Percentiles rank a stretch among this genome's conserved stretches.
Conservation (phyloP, 306 rosid species). For the Quercus gilva region DNA sequence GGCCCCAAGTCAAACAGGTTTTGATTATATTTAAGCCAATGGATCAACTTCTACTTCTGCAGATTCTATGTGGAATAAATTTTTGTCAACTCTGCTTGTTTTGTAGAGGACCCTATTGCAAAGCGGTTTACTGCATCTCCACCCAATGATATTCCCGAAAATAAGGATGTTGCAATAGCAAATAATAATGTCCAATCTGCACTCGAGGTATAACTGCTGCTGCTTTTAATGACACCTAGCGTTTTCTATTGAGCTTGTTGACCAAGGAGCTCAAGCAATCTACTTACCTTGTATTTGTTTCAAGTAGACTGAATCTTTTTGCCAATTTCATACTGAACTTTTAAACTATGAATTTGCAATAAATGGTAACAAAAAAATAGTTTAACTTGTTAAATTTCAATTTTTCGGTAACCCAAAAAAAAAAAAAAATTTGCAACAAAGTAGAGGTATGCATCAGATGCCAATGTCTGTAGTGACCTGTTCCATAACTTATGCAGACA, state of each 20-base stretch:
- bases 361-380: neutral
- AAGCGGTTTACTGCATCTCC: slow-evolving; percentile 61
- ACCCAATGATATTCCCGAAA: slow-evolving; percentile 55
- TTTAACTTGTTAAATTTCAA: too few relatives aligned
- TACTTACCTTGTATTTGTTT: neutral
- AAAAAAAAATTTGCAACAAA: neutral
- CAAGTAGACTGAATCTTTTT: neutral
- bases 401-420: too few relatives aligned
- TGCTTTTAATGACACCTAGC: slow-evolving; percentile 5
- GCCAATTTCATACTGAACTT: neutral
- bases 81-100: slow-evolving; percentile 23
- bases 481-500: neutral
- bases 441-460: neutral
- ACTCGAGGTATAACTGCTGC: slow-evolving; percentile 46
- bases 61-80: neutral
- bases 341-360: neutral
- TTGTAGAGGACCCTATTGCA: slow-evolving; percentile 79
- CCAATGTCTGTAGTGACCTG: neutral
- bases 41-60: neutral
- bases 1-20: neutral
- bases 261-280: neutral
- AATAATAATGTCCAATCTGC: slow-evolving; percentile 47
- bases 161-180: slow-evolving; percentile 39
- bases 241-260: neutral
- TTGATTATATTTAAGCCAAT: neutral